Percentiles rank a stretch among this genome's conserved stretches.
These are phyloP conservation scores for Alternaria solani DNA, from an alignment of 2,329 filamentous ascomycete species.

Conservation along the genomic window DNA sequence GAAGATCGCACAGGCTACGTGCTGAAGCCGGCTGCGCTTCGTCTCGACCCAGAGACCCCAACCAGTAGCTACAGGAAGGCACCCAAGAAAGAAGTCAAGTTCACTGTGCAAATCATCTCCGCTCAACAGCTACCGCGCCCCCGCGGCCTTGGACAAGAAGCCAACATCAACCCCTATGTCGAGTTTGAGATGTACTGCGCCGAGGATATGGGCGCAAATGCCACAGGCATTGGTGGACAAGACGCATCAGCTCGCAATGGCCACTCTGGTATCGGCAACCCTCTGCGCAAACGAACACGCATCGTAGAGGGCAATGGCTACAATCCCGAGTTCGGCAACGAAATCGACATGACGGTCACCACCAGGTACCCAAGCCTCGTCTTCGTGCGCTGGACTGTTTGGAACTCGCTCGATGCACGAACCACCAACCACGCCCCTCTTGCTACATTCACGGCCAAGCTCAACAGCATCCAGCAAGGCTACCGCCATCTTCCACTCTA, in stretches of 20 bases:
- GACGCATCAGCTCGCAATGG: conserved; percentile 71
- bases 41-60: conserved; percentile 52
- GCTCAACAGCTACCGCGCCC: conserved; percentile 93
- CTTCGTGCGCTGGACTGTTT: conserved; percentile 92
- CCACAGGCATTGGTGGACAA: conserved; percentile 70
- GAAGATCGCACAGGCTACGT: conserved; percentile 90
- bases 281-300: conserved; percentile 79
- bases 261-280: conserved; percentile 72
- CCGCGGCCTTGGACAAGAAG: conserved; percentile 72
- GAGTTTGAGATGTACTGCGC: conserved; percentile 95
- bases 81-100: conserved; percentile 82
- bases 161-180: conserved; percentile 88
- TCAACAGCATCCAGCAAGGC: conserved; percentile 86
- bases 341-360: conserved; percentile 80
- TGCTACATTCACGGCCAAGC: conserved; percentile 91
- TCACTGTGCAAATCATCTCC: conserved; percentile 88
- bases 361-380: conserved; percentile 95
- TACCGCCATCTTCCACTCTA: conserved; percentile 91
- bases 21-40: conserved; percentile 86
- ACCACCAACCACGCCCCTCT: conserved; percentile 72
- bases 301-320: conserved; percentile 90
- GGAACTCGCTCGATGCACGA: conserved; percentile 80
- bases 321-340: conserved; percentile 85
- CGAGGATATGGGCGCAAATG: conserved; percentile 85
- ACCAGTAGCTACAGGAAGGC: conserved; percentile 67